phyloP scores from a whole-genome alignment of 1,284 basidiomycete species.

The Pseudozyma hubeiensis region DNA sequence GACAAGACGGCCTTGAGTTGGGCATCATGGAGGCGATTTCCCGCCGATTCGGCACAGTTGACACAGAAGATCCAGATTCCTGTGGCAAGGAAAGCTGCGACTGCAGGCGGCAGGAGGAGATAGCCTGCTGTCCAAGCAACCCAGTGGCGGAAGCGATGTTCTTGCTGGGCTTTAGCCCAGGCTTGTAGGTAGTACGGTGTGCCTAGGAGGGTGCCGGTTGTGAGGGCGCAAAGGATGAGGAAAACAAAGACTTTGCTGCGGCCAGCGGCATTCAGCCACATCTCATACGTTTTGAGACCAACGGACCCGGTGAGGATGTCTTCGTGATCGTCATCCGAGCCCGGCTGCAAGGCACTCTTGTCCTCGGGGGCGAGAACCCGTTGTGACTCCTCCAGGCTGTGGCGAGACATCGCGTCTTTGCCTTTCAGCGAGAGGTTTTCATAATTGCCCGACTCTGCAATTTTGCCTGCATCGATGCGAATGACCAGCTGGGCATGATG shows the following conservation, averaged over 20 bases:
- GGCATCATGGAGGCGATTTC: conserved; percentile 30
- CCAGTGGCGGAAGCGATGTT: conserved; percentile 23
- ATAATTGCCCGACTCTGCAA: conserved; percentile 47
- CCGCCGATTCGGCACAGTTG: conserved; percentile 21
- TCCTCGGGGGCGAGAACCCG: too few species aligned
- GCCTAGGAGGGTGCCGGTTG: neutral
- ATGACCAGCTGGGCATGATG: conserved; percentile 37
- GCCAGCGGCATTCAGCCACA: conserved; percentile 32
- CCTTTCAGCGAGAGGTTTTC: conserved; percentile 50
- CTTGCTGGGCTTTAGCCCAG: conserved; percentile 30
- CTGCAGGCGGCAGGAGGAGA: conserved; percentile 1
- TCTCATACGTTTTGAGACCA: conserved; percentile 24
- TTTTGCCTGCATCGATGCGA: conserved; percentile 49
- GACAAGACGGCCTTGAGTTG: conserved; percentile 37
- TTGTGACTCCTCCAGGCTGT: conserved; percentile 47
- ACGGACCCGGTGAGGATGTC: conserved; percentile 37
- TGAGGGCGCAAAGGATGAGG: neutral
- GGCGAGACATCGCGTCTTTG: conserved; percentile 45
- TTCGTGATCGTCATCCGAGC: conserved; percentile 31
- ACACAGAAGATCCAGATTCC: conserved; percentile 16
- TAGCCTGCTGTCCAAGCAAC: conserved; percentile 33
- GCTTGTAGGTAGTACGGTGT: conserved; percentile 35
- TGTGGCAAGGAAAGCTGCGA: conserved; percentile 9
- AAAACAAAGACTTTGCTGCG: conserved; percentile 9
- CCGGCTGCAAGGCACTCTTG: conserved; percentile 2